Conservation (phyloP, 1,284 basidiomycete species). For the Xerocomus amazonicus region DNA sequence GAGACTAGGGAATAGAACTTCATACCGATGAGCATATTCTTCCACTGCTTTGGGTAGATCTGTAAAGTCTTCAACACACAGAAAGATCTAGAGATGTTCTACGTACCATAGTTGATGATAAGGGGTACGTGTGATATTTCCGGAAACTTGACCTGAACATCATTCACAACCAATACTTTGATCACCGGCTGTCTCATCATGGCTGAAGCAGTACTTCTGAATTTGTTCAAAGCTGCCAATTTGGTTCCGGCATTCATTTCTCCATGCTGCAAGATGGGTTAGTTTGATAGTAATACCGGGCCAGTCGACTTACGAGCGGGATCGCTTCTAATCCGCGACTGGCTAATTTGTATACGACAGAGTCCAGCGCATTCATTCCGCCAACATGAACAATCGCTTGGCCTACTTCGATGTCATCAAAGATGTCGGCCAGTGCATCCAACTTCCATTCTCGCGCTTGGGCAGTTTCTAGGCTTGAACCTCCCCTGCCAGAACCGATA, state of each 20-base stretch:
- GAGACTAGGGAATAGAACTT: constrained; percentile 3
- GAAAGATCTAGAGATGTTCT: background rate
- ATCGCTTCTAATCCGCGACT: constrained; percentile 83
- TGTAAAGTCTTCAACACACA: constrained; percentile 30
- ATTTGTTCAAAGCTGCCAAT: constrained; percentile 77
- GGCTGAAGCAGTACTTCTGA: constrained; percentile 55
- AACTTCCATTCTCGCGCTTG: constrained; percentile 97
- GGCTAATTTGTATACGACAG: constrained; percentile 86
- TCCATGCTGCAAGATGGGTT: constrained; percentile 53
- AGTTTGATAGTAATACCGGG: constrained; percentile 1
- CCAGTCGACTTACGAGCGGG: constrained; percentile 24
- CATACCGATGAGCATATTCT: constrained; percentile 88
- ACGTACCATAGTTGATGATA: constrained; percentile 85
- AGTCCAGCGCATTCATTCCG: constrained; percentile 78
- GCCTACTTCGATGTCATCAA: constrained; percentile 83
- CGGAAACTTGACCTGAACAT: constrained; percentile 84
- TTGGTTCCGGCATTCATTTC: constrained; percentile 84
- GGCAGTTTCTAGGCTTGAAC: constrained; percentile 76
- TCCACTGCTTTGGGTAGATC: constrained; percentile 94
- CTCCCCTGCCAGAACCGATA: constrained; percentile 82
- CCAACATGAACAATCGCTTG: constrained; percentile 91
- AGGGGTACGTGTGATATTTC: constrained; percentile 89
- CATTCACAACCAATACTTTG: constrained; percentile 86
- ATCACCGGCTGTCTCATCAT: constrained; percentile 59
- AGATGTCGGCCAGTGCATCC: constrained; percentile 89